A percentile compares a stretch with the other conserved stretches of the same genome.
These are phyloP conservation scores for Zelonia costaricensis DNA, from an alignment of 208 protist genomes.

Conservation along the genomic window DNA sequence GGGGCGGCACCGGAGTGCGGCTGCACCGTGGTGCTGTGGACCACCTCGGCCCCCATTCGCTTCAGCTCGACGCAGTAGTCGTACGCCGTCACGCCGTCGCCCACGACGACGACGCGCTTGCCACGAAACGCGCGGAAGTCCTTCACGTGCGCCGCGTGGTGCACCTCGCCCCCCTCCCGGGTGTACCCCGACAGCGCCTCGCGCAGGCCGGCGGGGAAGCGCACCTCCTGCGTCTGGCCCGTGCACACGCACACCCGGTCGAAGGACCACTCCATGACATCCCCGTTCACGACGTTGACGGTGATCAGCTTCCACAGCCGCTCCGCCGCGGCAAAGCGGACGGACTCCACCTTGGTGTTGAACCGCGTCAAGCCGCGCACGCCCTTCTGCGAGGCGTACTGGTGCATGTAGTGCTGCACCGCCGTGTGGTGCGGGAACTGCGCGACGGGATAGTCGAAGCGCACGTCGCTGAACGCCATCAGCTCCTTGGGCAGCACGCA, in stretches of 20 bases:
- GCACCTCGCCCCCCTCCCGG: conserved; percentile 64
- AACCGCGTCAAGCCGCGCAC: conserved; percentile 73
- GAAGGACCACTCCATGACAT: conserved; percentile 90
- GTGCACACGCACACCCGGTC: conserved; percentile 87
- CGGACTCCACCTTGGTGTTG: conserved; percentile 89
- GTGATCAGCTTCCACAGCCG: conserved; percentile 80
- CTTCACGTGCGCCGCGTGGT: conserved; percentile 86
- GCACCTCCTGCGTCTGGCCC: conserved; percentile 79
- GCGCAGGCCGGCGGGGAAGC: conserved; percentile 54
- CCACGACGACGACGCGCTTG: conserved; percentile 82
- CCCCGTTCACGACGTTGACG: conserved; percentile 84
- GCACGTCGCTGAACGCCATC: conserved; percentile 81
- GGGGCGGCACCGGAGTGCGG: neutral
- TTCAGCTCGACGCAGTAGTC: conserved; percentile 80
- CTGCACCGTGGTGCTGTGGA: conserved; percentile 55
- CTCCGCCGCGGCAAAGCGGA: conserved; percentile 45
- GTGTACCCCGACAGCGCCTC: conserved; percentile 51
- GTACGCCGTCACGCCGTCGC: conserved; percentile 80
- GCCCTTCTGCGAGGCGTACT: conserved; percentile 70
- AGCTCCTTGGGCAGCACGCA: conserved; percentile 87
- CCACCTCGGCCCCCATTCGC: conserved; percentile 67
- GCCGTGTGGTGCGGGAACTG: conserved; percentile 89
- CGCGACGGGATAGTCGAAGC: conserved; percentile 79
- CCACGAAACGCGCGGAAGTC: conserved; percentile 74
- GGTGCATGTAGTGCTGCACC: conserved; percentile 76